phyloP scores from a whole-genome alignment of 768 basidiomycete genomes.

The Mycena leptocephala region DNA sequence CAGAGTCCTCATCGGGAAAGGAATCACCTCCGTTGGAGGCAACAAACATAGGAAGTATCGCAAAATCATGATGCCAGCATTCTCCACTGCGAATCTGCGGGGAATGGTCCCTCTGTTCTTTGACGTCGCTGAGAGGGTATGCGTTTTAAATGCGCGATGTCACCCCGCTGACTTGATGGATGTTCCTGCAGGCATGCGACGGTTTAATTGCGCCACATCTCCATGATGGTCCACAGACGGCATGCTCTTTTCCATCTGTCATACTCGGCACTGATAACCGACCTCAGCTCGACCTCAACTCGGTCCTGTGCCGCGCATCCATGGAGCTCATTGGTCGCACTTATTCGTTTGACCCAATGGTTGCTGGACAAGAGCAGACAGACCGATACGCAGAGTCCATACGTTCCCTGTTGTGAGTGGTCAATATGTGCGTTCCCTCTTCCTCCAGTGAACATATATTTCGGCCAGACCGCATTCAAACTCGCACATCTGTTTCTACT shows the following conservation, averaged over 20 bases:
- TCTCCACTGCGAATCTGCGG: too few species aligned
- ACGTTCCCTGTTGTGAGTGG: not conserved
- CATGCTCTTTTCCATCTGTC: not conserved
- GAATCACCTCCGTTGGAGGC: not conserved
- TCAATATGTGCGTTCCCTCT: too few species aligned
- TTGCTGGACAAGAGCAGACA: not conserved
- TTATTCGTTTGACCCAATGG: slow-evolving; percentile 5
- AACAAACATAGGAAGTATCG: slow-evolving; percentile 13
- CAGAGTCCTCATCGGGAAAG: not conserved
- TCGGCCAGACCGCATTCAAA: too few species aligned
- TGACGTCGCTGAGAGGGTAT: not conserved
- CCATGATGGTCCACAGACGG: not conserved
- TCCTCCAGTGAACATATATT: too few species aligned
- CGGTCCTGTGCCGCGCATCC: not conserved
- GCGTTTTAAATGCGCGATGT: not conserved
- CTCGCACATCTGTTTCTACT: too few species aligned
- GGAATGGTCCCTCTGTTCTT: slow-evolving; percentile 2
- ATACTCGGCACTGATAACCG: not conserved
- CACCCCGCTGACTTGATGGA: not conserved
- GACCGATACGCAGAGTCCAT: not conserved
- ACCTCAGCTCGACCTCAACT: not conserved
- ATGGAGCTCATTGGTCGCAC: not conserved
- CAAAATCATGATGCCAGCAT: slow-evolving; percentile 16
- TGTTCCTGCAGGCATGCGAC: not conserved
- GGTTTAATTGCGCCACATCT: not conserved